phyloP scores from a whole-genome alignment of 192 early-diverging fungal species.

The Umbelopsis sp. region DNA sequence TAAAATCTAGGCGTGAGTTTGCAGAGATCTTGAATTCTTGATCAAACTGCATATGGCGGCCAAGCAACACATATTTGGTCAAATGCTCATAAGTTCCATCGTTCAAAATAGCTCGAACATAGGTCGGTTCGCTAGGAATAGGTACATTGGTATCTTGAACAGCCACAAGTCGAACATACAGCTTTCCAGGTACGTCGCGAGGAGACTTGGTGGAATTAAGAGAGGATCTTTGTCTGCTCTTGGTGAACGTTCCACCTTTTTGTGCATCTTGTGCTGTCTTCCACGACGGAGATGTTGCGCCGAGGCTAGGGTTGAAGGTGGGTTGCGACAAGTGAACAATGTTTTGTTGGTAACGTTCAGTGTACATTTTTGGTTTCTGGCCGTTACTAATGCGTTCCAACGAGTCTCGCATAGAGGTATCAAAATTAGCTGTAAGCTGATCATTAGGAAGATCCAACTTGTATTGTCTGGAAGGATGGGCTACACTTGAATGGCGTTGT shows the following conservation, averaged over 20 bases:
- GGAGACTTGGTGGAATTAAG: not conserved
- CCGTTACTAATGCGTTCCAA: conserved; percentile 1
- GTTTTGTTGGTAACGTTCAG: conserved; percentile 5
- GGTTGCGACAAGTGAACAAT: not conserved
- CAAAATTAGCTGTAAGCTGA: not conserved
- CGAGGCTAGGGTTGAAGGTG: not conserved
- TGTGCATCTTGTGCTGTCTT: not conserved
- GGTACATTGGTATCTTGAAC: conserved; percentile 34
- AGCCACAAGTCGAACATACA: conserved; percentile 35
- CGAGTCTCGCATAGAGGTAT: not conserved
- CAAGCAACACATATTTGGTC: conserved; percentile 21
- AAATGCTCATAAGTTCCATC: conserved; percentile 25
- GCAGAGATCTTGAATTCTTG: conserved; percentile 28
- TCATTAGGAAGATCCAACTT: not conserved
- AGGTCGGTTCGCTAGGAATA: conserved; percentile 33
- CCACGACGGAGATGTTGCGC: not conserved
- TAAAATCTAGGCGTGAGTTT: conserved; percentile 8
- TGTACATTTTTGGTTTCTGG: not conserved
- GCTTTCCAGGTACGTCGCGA: conserved; percentile 24
- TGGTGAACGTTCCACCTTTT: conserved; percentile 14
- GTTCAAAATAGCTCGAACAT: conserved; percentile 23
- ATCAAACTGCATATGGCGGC: conserved; percentile 25
- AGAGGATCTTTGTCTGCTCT: not conserved
- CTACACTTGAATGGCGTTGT: not conserved
- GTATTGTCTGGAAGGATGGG: not conserved